phyloP scores from a whole-genome alignment of 2,329 filamentous ascomycete genomes.

The Aspergillus jensenii region DNA sequence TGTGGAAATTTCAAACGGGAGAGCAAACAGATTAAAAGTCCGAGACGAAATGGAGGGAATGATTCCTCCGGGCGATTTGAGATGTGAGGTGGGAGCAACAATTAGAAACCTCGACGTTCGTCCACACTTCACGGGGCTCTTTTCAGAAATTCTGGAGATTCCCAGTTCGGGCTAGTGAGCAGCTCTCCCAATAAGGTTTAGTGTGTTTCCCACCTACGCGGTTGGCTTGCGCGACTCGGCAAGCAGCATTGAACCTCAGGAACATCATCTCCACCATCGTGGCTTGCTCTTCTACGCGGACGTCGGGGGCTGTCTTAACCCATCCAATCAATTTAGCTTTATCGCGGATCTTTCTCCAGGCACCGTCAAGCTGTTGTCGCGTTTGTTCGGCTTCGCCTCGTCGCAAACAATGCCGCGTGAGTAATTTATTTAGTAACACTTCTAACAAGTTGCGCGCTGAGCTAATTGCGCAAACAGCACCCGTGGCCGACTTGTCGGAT shows the following conservation, averaged over 20 bases:
- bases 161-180: constrained; percentile 39
- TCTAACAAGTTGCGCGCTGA: constrained; percentile 3
- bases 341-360: background rate
- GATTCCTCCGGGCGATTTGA: constrained; percentile 10
- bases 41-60: constrained; percentile 14
- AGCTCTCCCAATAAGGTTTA: constrained; percentile 38
- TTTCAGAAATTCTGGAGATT: constrained; percentile 37
- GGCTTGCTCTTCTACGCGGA: background rate
- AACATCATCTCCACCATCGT: constrained; percentile 6
- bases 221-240: constrained; percentile 25
- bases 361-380: constrained; percentile 33
- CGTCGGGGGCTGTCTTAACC: background rate
- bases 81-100: constrained; percentile 23
- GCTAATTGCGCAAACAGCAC: constrained; percentile 25
- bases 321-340: background rate
- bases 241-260: constrained; percentile 8
- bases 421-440: constrained; percentile 19
- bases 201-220: constrained; percentile 28
- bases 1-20: background rate
- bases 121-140: constrained; percentile 19
- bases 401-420: constrained; percentile 42
- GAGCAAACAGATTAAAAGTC: constrained; percentile 13
- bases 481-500: constrained; percentile 35
- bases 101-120: constrained; percentile 19
- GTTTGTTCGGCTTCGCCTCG: constrained; percentile 23